phyloP scores from a whole-genome alignment of 192 early-diverging fungal species.

The Coemansia sp. region DNA sequence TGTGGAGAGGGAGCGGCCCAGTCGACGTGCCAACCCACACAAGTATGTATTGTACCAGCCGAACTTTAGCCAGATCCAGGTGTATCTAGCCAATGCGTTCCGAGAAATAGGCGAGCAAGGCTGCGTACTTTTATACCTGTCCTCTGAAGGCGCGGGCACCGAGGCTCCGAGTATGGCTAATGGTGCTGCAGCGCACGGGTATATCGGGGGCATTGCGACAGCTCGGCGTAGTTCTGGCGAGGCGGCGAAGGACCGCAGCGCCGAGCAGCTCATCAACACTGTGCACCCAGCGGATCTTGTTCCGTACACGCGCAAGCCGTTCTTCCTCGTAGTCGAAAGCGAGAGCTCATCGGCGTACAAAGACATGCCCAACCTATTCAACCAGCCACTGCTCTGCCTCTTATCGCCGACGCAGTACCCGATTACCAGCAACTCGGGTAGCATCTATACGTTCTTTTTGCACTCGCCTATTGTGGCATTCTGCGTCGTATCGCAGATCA shows the following conservation, averaged over 20 bases:
- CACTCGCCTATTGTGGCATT: constrained; percentile 91
- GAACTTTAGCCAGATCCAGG: constrained; percentile 85
- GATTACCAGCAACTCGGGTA: constrained; percentile 68
- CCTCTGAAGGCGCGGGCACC: constrained; percentile 71
- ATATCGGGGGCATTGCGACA: constrained; percentile 50
- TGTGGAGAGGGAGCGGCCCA: constrained; percentile 12
- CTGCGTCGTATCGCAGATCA: constrained; percentile 58
- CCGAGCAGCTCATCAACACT: constrained; percentile 66
- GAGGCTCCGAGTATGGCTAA: not conserved
- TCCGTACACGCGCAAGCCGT: constrained; percentile 92
- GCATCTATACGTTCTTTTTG: constrained; percentile 93
- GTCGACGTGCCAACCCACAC: constrained; percentile 70
- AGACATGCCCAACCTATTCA: constrained; percentile 84
- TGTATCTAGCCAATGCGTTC: constrained; percentile 91
- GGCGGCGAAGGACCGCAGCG: constrained; percentile 21
- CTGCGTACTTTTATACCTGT: constrained; percentile 85
- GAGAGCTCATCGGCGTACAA: constrained; percentile 83
- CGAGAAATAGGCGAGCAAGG: constrained; percentile 86
- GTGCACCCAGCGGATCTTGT: constrained; percentile 89
- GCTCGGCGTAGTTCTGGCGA: constrained; percentile 37
- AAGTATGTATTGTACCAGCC: constrained; percentile 95
- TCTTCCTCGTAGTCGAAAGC: constrained; percentile 95
- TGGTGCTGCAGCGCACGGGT: constrained; percentile 17
- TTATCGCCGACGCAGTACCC: constrained; percentile 92
- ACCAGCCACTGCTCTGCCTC: constrained; percentile 82